These are phyloP conservation scores for Gentiana macrophylla DNA, from an alignment of 257 asterid species.

Conservation along the genomic window DNA sequence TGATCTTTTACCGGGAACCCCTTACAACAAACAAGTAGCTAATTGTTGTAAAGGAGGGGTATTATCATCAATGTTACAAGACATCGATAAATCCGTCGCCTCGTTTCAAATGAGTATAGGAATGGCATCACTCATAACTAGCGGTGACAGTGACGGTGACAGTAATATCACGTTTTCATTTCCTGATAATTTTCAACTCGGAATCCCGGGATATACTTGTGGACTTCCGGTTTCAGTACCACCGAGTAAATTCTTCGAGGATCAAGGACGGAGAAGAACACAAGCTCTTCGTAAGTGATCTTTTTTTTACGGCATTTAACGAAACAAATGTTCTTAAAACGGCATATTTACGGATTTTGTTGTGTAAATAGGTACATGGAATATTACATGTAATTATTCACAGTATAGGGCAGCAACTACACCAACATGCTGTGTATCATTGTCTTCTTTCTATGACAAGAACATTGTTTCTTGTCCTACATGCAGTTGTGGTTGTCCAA, in stretches of 20 bases:
- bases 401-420: conserved; percentile 51
- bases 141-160: too few species aligned
- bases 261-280: conserved; percentile 56
- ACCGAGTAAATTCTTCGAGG: conserved; percentile 40
- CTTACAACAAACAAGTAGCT: conserved; percentile 33
- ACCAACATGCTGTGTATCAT: conserved; percentile 67
- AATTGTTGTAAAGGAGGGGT: conserved; percentile 77
- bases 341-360: too few species aligned
- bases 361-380: conserved; percentile 49
- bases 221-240: conserved; percentile 42
- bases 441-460: conserved; percentile 63
- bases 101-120: conserved; percentile 49
- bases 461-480: conserved; percentile 52
- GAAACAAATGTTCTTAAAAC: too few species aligned
- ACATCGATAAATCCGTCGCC: conserved; percentile 24
- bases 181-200: conserved; percentile 46
- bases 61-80: conserved; percentile 53
- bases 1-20: conserved; percentile 64
- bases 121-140: not conserved
- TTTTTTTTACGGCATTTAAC: too few species aligned
- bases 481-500: conserved; percentile 69
- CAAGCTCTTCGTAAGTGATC: conserved; percentile 54
- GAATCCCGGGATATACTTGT: conserved; percentile 67
- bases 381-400: conserved; percentile 63
- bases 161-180: not conserved